phyloP scores from a whole-genome alignment of 139 green algal species.

The Micractinium sp. region DNA sequence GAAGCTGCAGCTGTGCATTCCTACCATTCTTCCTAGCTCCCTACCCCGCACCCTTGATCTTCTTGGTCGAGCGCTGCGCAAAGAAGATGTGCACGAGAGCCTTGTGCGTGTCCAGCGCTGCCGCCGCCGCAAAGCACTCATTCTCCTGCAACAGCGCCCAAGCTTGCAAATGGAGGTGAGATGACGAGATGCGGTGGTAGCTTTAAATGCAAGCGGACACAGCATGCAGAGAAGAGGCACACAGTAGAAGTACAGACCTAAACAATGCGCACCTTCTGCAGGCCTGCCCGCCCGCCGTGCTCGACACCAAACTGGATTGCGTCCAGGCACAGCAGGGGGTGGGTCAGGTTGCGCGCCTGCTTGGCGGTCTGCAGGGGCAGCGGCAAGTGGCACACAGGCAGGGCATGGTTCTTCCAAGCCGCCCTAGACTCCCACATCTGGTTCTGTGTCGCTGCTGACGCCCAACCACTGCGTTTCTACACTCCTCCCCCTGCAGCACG shows the following conservation, averaged over 20 bases:
- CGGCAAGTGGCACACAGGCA: background rate
- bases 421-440: too few relatives aligned
- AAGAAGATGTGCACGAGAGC: slow-evolving; percentile 99
- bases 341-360: slow-evolving; percentile 74
- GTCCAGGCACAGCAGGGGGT: slow-evolving; percentile 95
- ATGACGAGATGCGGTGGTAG: background rate
- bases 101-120: slow-evolving; percentile 87
- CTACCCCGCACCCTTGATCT: slow-evolving; percentile 55
- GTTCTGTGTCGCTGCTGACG: too few relatives aligned
- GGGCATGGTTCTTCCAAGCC: too few relatives aligned
- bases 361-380: slow-evolving; percentile 45
- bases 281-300: slow-evolving; percentile 81
- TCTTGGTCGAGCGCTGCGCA: slow-evolving; percentile 92
- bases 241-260: background rate
- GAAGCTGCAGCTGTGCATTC: background rate
- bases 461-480: too few relatives aligned
- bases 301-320: slow-evolving; percentile 84
- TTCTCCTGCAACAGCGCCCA: slow-evolving; percentile 58
- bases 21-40: background rate
- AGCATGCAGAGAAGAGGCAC: background rate
- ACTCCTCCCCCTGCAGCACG: too few relatives aligned
- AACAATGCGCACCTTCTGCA: slow-evolving; percentile 64
- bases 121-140: slow-evolving; percentile 77
- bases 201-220: background rate
- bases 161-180: too few relatives aligned